These are phyloP conservation scores for Lyophyllum shimeji DNA, from an alignment of 768 basidiomycete genomes.

Conservation along the genomic window DNA sequence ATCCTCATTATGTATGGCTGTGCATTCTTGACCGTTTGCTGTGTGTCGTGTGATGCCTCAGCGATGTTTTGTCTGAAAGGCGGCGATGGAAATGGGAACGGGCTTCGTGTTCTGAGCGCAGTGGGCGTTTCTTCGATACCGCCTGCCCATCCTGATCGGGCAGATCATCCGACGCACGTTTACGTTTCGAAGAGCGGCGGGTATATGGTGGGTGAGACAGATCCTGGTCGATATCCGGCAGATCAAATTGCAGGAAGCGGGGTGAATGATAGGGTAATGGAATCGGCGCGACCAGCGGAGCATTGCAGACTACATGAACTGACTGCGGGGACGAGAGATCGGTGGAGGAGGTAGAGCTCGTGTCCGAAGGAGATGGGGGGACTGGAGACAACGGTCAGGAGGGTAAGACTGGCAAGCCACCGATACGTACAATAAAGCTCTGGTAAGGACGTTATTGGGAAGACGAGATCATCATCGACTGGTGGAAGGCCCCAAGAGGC, in stretches of 20 bases:
- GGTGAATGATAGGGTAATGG: slow-evolving; percentile 72
- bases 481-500: slow-evolving; percentile 11
- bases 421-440: slow-evolving; percentile 25
- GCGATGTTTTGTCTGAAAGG: background rate
- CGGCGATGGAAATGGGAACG: slow-evolving; percentile 9
- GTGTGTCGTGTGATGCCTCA: slow-evolving; percentile 12
- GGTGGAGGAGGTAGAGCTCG: slow-evolving; percentile 24
- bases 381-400: slow-evolving; percentile 23
- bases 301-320: slow-evolving; percentile 58
- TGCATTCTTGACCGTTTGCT: slow-evolving; percentile 16
- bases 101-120: slow-evolving; percentile 2
- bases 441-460: slow-evolving; percentile 16
- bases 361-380: slow-evolving; percentile 44
- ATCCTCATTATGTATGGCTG: slow-evolving; percentile 11
- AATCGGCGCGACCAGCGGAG: slow-evolving; percentile 66
- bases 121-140: slow-evolving; percentile 17
- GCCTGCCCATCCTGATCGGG: slow-evolving; percentile 13
- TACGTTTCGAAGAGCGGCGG: slow-evolving; percentile 44
- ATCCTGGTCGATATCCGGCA: slow-evolving; percentile 68
- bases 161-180: slow-evolving; percentile 33
- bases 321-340: slow-evolving; percentile 25
- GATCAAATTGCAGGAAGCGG: slow-evolving; percentile 65
- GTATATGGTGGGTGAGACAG: slow-evolving; percentile 70
- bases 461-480: slow-evolving; percentile 18
- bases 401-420: background rate